Base-by-base conservation (phyloP, 1,139 yeast species). In the Candida sanyaensis region DNA sequence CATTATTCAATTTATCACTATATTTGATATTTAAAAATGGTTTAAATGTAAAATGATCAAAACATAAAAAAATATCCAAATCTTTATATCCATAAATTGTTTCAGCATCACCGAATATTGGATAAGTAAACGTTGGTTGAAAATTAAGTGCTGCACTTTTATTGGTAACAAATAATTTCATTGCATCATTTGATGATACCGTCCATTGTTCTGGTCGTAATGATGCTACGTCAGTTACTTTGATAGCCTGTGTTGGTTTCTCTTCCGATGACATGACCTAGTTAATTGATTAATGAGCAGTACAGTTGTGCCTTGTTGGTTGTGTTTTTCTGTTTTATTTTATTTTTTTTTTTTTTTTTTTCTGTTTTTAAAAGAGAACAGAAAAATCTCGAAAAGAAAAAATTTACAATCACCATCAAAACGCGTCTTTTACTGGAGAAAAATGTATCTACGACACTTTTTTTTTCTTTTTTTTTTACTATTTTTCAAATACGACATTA, bases 101-200 rank as follows among this genome's bases (percentile, higher is more conserved):
- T 63, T 95, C 99, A 1, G 90, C 78, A 48, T 91, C 97, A 8
- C 98, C 98, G 70, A 83, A 93, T 11, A 93, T 85, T 2, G 97
- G 96, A 65, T 93, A 93, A 1, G 98, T 92, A 68, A 89, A 92
- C 17, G 70, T 64, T 0, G 99, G 97, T 32, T 77, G 69, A 69
- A 86, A 85, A 41, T 66, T 64, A 4, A 80, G 69, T 12, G 86
- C 80, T 0, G 84, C 84, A 5, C 73, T 66, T 2, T 79, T 73
- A 50, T 83, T 85, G 2, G 87, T 81, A 29, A 73, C 55, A 47
- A 62, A 79, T 10, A 89, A 60, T 44, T 76, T 74, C 23, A 88
- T 64, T 0, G 83, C 85, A 8, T 83, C 85, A 50, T 83, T 88
- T 41, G 96, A 78, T 11, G 87, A 81, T 5, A 67, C 60, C 0